Conservation (phyloP, 2,329 filamentous ascomycete species). For the Trichophyton schoenleinii region DNA sequence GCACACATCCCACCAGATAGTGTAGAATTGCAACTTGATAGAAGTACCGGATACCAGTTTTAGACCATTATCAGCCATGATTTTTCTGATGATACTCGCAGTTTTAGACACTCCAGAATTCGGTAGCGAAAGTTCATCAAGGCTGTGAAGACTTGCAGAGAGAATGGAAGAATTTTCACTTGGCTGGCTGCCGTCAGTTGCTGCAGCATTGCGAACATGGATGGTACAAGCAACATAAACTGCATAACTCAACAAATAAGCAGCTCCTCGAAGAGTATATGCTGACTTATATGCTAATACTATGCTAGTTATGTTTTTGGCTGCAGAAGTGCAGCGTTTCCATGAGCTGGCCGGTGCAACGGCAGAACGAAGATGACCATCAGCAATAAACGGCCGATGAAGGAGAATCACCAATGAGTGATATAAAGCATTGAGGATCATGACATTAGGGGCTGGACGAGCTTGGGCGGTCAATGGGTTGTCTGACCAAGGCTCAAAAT, state of each 20-base stretch:
- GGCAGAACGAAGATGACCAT: constrained; percentile 20
- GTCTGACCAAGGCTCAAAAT: constrained; percentile 20
- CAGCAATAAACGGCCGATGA: constrained; percentile 33
- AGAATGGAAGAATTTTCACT: constrained; percentile 19
- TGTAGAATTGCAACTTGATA: neutral
- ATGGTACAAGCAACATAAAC: constrained; percentile 34
- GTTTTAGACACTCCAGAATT: constrained; percentile 14
- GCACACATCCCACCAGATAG: neutral
- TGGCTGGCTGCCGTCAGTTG: constrained; percentile 14
- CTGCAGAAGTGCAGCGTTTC: constrained; percentile 25
- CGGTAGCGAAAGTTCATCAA: constrained; percentile 22
- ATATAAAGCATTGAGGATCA: constrained; percentile 26
- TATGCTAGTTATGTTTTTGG: constrained; percentile 27
- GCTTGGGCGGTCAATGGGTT: constrained; percentile 10
- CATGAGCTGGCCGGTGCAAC: constrained; percentile 18
- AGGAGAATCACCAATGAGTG: constrained; percentile 35
- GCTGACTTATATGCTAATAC: constrained; percentile 26
- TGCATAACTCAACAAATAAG: constrained; percentile 33
- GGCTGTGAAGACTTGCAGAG: constrained; percentile 19
- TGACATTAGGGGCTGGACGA: constrained; percentile 20
- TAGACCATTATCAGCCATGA: constrained; percentile 13
- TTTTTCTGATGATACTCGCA: constrained; percentile 14
- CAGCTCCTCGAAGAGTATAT: constrained; percentile 30
- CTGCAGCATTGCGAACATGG: constrained; percentile 29
- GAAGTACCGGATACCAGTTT: constrained; percentile 11